Evolutionary conservation across 169 alveolate species (phyloP).

Genomic region (Besnoitia besnoiti): DNA sequence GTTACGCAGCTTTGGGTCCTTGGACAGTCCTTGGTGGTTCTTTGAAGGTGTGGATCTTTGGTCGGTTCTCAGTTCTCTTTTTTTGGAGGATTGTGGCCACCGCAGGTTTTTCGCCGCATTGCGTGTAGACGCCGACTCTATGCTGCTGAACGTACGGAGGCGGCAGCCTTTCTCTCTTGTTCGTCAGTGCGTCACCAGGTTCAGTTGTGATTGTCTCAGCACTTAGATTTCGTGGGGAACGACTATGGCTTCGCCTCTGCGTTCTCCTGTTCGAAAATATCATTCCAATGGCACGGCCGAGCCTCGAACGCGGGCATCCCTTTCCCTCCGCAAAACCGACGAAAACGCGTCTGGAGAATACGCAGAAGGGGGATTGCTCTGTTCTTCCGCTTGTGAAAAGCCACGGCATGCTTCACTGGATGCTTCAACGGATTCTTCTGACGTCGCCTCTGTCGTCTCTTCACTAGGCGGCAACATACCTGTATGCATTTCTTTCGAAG

Average conservation of each 20-base stretch:
- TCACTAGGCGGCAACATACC: neutral
- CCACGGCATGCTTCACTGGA: neutral
- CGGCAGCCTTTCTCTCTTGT: no score
- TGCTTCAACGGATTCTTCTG: conserved; percentile 14
- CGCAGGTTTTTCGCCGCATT: no score
- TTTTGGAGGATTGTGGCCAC: no score
- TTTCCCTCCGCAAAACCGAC: neutral
- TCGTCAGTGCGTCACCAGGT: no score
- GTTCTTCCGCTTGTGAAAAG: neutral
- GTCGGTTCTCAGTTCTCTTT: no score
- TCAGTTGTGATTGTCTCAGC: no score
- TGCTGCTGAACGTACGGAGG: no score
- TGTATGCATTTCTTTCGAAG: neutral
- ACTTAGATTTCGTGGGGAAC: no score
- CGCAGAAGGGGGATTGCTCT: neutral
- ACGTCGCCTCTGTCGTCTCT: neutral
- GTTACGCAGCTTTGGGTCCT: no score
- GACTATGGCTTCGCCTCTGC: neutral
- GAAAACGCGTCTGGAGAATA: neutral
- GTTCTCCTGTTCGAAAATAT: neutral
- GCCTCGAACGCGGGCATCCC: neutral
- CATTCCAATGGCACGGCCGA: neutral
- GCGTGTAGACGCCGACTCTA: no score
- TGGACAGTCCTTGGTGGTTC: no score
- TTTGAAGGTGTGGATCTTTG: no score